Evolutionary conservation across 805 yeast species (phyloP).

Genomic region (Yarrowia yakushimensis): DNA sequence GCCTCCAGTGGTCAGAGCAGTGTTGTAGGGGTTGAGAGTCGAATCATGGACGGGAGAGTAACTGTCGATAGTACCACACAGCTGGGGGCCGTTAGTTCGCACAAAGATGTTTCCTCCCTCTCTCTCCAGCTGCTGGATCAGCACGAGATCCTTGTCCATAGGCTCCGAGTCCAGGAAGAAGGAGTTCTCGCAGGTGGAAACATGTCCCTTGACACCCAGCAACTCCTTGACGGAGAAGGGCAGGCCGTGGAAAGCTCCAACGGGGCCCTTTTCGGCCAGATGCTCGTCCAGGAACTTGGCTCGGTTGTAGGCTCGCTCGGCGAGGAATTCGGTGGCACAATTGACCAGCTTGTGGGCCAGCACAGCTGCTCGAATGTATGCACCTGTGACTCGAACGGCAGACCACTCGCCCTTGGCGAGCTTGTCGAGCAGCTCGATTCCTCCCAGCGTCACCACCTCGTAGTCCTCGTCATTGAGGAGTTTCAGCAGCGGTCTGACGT

Average conservation of each 20-base stretch:
- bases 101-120: slow-evolving; percentile 54
- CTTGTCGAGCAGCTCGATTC: neutral
- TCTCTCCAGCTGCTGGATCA: slow-evolving; percentile 44
- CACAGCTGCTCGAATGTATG: slow-evolving; percentile 58
- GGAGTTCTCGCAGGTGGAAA: slow-evolving; percentile 46
- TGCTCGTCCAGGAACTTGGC: slow-evolving; percentile 56
- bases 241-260: slow-evolving; percentile 65
- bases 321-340: slow-evolving; percentile 43
- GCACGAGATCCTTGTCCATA: slow-evolving; percentile 35
- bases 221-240: slow-evolving; percentile 61
- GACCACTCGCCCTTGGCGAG: slow-evolving; percentile 28
- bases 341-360: slow-evolving; percentile 54
- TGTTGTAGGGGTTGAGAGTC: slow-evolving; percentile 47
- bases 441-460: neutral
- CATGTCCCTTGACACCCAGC: slow-evolving; percentile 47
- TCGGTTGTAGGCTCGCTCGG: slow-evolving; percentile 54
- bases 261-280: slow-evolving; percentile 44
- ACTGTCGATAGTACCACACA: slow-evolving; percentile 50
- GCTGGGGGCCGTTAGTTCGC: slow-evolving; percentile 53
- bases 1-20: slow-evolving; percentile 50
- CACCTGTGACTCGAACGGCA: slow-evolving; percentile 48
- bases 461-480: slow-evolving; percentile 4
- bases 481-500: neutral
- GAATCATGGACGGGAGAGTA: slow-evolving; percentile 45
- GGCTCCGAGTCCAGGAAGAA: slow-evolving; percentile 38